Conservation (phyloP, 169 alveolate genomes). For the Cyclospora cayetanensis region DNA sequence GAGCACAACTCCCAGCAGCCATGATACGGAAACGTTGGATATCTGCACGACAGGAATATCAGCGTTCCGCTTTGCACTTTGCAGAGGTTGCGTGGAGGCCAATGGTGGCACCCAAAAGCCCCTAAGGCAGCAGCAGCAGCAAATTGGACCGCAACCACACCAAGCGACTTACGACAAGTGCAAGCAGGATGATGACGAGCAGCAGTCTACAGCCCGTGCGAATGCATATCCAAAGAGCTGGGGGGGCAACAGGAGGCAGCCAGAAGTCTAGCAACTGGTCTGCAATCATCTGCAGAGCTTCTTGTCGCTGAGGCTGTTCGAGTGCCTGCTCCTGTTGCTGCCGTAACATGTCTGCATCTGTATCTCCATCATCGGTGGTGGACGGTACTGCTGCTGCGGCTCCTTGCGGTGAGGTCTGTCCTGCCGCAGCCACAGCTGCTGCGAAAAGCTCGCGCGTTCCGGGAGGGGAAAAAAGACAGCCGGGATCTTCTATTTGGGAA, state of each 20-base stretch:
- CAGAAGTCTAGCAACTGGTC: not conserved
- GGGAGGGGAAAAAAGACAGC: not conserved
- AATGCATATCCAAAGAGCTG: not conserved
- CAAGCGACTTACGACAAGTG: not conserved
- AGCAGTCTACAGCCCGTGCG: not conserved
- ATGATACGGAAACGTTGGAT: not conserved
- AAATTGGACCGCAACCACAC: not conserved
- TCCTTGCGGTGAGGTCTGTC: no score
- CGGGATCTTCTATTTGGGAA: not conserved
- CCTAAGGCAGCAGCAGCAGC: not conserved
- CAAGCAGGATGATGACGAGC: not conserved
- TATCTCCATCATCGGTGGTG: no score
- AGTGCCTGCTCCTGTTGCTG: not conserved
- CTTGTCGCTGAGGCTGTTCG: not conserved
- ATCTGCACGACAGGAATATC: not conserved
- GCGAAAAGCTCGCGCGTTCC: not conserved
- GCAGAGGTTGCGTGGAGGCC: no score
- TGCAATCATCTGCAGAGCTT: not conserved
- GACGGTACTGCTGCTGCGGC: no score
- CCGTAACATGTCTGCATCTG: no score
- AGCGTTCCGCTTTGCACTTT: no score
- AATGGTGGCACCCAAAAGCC: no score
- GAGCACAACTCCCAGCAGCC: constrained; percentile 25
- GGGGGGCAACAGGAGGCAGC: not conserved
- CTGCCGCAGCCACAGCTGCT: not conserved